Evolutionary conservation across 345 rosid species (phyloP), one percentile per base, ranked within the genome.

Genomic region (Euphorbia tirucalli): DNA sequence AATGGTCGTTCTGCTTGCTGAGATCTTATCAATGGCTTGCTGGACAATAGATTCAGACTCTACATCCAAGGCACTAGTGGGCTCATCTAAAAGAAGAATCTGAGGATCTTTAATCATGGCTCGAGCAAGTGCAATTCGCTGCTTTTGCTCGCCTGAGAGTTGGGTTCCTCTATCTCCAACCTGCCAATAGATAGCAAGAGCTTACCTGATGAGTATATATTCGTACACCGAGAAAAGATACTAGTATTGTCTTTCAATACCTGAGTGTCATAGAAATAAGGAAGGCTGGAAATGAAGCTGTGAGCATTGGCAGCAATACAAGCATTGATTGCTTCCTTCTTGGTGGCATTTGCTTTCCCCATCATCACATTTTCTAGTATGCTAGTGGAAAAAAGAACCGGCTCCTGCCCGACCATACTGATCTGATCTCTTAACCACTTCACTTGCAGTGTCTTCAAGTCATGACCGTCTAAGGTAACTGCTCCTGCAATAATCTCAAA

Each of bases 121-220:
- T 28, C 89, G 78, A 68, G 90, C 97, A 7, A 93, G 78, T 1
- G 98, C 95, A 22, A 93, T 85, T 68, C 98, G 72, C 79, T 93
- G 98, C 68, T 93, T 93, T 59, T 93, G 98, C 4, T 97, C 96
- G 0, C 97, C 97, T 0, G 95, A 89, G 46, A 88, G 80, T 44
- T 81, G 81, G 22, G 85, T 83, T 72, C 90, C 90, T 55, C 79
- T 75, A 5, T 84, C 90, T 54, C 91, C 93, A 21, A 85, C 93
- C 89, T 89, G 78, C 41, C 44, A 14, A 61, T 7, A 48, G 54
- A 62, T 16, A 46, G 31, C 66, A 27, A 25, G 56, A 64, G 15
- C 57, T 19, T 65, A 37, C 64, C 32, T 11, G 16, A 21, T 71
- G 52, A 57, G 31, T 55, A 46, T 66, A 7, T 41, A 28, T 41